Base-by-base conservation (phyloP, 768 basidiomycete species). In the Boletus fagicola region DNA sequence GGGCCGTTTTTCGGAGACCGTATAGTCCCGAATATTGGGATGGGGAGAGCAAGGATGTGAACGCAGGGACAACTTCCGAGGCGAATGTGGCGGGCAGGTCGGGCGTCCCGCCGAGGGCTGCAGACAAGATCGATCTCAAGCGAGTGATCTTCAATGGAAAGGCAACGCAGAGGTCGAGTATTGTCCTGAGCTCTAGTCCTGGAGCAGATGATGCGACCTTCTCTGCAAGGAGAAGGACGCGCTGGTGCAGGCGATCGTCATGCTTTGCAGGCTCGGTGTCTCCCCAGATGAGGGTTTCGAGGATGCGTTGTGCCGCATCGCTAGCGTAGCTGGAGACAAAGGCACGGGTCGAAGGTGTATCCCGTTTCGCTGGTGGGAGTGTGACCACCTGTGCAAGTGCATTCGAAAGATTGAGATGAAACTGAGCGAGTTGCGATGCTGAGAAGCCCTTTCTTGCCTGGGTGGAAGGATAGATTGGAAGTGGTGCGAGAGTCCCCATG, bases 211-310 rank as follows among this genome's bases (percentile, higher is more conserved):
- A 62, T 2, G 78, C 82, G 20, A 86, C 65, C 42, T 78, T 80
- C 63, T 84, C 82, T 0, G 87, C 81, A 6, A 91, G 79, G 7
- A 78, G 63, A 9, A 91, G 72, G 0, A 79, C 77, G 33, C 76
- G 74, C 44, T 77, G 76, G 20, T 74, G 75, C 47, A 90, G 80
- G 16, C 71, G 60, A 40, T 71, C 75, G 42, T 85, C 80, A 12
- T 77, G 70, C 35, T 69, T 70, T 5, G 61, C 54, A 6, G 67
- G 58, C 5, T 63, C 56, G 7, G 62, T 30, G 18, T 66, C 58
- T 26, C 73, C 75, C 88, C 88, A 90, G 58, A 90, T 83, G 36
- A 90, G 74, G 10, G 72, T 61, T 46, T 86, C 77, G 2, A 90
- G 75, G 8, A 63, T 65, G 39, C 80, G 78, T 26, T 78, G 74